phyloP scores from a whole-genome alignment of 2,329 filamentous ascomycete species.

The Fusarium fujikuroi region DNA sequence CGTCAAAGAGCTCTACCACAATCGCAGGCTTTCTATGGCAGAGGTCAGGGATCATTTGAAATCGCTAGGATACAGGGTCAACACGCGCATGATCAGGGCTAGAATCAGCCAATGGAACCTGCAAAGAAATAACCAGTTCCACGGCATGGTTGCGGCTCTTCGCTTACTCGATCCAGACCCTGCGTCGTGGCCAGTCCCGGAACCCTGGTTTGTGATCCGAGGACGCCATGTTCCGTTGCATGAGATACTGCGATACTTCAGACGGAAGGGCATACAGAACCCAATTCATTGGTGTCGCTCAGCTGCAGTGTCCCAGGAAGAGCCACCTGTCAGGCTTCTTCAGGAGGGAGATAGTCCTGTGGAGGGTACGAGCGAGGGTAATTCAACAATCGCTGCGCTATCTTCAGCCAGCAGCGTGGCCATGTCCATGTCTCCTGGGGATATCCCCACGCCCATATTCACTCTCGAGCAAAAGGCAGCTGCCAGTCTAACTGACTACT shows the following conservation, averaged over 20 bases:
- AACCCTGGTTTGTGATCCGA: not conserved
- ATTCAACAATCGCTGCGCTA: not conserved
- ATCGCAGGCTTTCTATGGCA: not conserved
- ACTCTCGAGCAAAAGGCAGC: not conserved
- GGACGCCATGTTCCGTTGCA: not conserved
- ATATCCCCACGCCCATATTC: not conserved
- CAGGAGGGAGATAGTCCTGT: not conserved
- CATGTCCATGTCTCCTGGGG: not conserved
- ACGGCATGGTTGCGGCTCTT: slow-evolving; percentile 1
- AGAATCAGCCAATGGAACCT: not conserved
- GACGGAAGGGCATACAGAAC: not conserved
- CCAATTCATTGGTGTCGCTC: not conserved
- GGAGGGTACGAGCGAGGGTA: not conserved
- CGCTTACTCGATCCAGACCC: not conserved
- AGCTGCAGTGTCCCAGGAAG: not conserved
- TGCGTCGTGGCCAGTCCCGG: not conserved
- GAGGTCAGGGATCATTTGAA: not conserved
- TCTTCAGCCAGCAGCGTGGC: not conserved
- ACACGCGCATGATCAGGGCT: not conserved
- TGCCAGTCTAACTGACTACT: not conserved
- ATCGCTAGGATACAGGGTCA: not conserved
- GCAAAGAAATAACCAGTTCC: not conserved
- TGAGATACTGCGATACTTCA: not conserved
- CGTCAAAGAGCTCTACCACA: not conserved
- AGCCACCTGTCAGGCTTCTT: not conserved